These are phyloP conservation scores for Microbotryum silenes-acaulis DNA, from an alignment of 1,284 basidiomycete genomes.

Conservation along the genomic window DNA sequence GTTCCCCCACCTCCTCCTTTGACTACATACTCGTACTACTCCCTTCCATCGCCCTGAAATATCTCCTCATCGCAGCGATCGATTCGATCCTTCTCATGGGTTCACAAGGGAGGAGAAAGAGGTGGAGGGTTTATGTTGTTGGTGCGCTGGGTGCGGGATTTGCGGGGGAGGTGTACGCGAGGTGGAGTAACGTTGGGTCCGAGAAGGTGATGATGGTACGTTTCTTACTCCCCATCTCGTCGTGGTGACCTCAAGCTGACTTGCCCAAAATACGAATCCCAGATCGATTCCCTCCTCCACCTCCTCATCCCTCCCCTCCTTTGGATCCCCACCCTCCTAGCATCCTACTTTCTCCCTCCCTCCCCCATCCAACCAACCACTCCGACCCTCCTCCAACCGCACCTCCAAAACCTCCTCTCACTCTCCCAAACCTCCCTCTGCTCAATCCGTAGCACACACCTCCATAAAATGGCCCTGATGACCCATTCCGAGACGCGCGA, in stretches of 20 bases:
- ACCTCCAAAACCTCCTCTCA: neutral
- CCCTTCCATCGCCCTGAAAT: constrained; percentile 8
- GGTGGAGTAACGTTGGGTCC: constrained; percentile 12
- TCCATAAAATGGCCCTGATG: too few relatives aligned
- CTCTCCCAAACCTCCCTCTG: neutral
- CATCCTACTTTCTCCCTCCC: constrained; percentile 10
- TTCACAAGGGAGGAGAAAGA: constrained; percentile 5
- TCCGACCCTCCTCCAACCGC: neutral
- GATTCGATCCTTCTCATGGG: constrained; percentile 1
- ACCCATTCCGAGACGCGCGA: too few relatives aligned
- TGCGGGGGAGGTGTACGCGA: constrained; percentile 4
- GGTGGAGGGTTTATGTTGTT: constrained; percentile 9
- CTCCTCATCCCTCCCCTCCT: constrained; percentile 6
- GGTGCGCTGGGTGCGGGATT: neutral
- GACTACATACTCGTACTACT: constrained; percentile 19
- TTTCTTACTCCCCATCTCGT: neutral
- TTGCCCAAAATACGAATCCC: neutral
- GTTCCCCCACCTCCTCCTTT: neutral
- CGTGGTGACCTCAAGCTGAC: too few relatives aligned
- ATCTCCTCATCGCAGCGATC: neutral
- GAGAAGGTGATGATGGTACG: constrained; percentile 12
- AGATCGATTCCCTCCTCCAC: constrained; percentile 20
- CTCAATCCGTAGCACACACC: too few relatives aligned
- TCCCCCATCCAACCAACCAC: neutral
- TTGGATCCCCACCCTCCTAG: constrained; percentile 5